A percentile compares a stretch with the other conserved stretches of the same genome.
Conservation (phyloP, 2,329 filamentous ascomycete species). For the Penicillium brevicompactum region DNA sequence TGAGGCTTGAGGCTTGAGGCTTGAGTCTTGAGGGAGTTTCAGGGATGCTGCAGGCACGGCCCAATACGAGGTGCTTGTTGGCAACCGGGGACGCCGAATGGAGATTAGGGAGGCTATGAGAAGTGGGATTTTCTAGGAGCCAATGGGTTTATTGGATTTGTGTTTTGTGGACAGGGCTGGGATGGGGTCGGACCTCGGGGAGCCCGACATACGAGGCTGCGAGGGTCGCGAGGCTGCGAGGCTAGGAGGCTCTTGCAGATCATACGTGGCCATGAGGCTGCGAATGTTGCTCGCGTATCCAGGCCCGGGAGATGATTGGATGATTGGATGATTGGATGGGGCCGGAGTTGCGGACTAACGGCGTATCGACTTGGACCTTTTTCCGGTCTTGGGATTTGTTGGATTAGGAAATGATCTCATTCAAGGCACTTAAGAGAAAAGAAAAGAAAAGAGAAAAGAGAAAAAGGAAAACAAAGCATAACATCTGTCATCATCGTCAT, state of each 20-base stretch:
- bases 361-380: too few species aligned
- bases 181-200: not conserved
- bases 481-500: conserved; percentile 11
- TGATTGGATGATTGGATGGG: not conserved
- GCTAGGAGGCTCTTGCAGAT: too few species aligned
- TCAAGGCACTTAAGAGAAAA: conserved; percentile 4
- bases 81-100: not conserved
- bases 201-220: not conserved
- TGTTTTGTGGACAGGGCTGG: too few species aligned
- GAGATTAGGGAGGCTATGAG: not conserved
- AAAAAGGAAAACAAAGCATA: conserved; percentile 4
- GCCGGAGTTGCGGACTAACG: too few species aligned
- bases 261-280: not conserved
- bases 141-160: too few species aligned
- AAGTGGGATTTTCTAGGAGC: too few species aligned
- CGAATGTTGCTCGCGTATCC: not conserved
- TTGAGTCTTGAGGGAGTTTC: too few species aligned
- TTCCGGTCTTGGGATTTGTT: not conserved
- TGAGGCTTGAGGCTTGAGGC: too few species aligned
- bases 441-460: not conserved
- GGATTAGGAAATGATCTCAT: not conserved
- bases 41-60: not conserved
- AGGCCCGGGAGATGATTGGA: too few species aligned
- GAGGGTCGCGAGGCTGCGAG: not conserved
- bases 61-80: not conserved